Base-by-base conservation (phyloP, 768 basidiomycete species). In the Rhizopogon vulgaris region DNA sequence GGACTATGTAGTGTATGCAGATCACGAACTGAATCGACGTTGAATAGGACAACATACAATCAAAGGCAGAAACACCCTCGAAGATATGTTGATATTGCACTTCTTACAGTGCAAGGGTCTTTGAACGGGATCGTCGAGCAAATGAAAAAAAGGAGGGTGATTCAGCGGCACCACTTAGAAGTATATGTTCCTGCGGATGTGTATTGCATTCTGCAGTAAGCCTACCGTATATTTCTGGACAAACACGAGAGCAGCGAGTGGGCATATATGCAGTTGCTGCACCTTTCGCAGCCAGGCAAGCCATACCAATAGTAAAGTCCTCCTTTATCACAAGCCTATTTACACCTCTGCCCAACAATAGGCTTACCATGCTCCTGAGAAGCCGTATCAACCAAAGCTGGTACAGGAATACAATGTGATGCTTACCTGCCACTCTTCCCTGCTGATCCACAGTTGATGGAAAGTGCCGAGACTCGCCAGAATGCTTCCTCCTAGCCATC, bases 401-500 rank as follows among this genome's bases (percentile, higher is more conserved):
- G 36, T 56, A 27, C 56, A 49, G 11, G 25, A 46, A 34, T 32
- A 42, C 8, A 5, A 52, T 51, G 41, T 41, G 48, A 38, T 25
- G 5, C 82, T 39, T 54, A 90, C 91, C 80, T 90, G 82, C 86
- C 90, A 94, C 61, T 95, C 93, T 67, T 94, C 92, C 62, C 76
- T 82, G 69, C 90, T 92, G 63, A 95, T 93, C 93, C 93, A 94
- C 46, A 94, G 73, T 60, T 95, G 95, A 65, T 99, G 96, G 78
- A 98, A 99, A 14, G 94, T 97, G 22, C 96, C 96, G 62, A 98
- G 71, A 63, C 90, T 93, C 1, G 89, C 94, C 42, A 98, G 75
- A 60, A 98, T 95, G 58, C 90, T 93, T 27, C 95, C 96, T 10
- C 96, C 96, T 6, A 99, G 72, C 96, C 96, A 99, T 17, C 88